Base-by-base conservation (phyloP, 192 early-diverging fungal genomes). In the Radiomyces spectabilis region DNA sequence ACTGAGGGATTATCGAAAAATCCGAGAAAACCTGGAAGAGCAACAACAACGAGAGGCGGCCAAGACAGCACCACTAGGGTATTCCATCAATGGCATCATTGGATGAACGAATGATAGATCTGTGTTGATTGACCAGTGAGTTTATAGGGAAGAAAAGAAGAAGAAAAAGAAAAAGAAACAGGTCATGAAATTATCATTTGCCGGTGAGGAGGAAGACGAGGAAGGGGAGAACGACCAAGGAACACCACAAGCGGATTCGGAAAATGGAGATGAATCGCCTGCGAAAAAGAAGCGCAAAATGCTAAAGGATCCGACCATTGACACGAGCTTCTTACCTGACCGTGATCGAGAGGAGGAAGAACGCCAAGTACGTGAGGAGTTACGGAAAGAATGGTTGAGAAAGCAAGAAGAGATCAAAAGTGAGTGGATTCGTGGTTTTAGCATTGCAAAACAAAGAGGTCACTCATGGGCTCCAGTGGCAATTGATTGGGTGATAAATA, bases 241-340 rank as follows among this genome's bases (percentile, higher is more conserved):
- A 18, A 39, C 41, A 15, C 45, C 49, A n/a, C 53, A 67, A 19
- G 63, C 66, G 5, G 68, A 51, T 7, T 63, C 65, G 1, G 57
- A 57, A 0, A 62, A 70, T 0, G 52, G 51, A 35, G 49, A 47
- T 8, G 49, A 47, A 8, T 38, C 31, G 12, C 27, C 45, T 25
- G 49, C 43, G 2, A 61, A 64, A 50, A 81, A 73, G 44, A 77
- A 78, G 30, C 57, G 67, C 31, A 78, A 72, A 60, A 61, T 79
- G 44, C 72, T 78, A 37, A 97, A 95, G 61, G 87, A 97, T 70
- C 94, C 94, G 0, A 61, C 65, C 16, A 91, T 95, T 47, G 91
- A 97, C 50, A 97, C 94, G 1, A 88, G 85, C 41, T 95, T 95
- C 63, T 66, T 97, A 42, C 93, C 92, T 5, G 94, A 97, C 66